Percentiles rank a stretch among this genome's conserved stretches.
phyloP scores from a whole-genome alignment of 257 asterid genomes.

The Scutellaria barbata region DNA sequence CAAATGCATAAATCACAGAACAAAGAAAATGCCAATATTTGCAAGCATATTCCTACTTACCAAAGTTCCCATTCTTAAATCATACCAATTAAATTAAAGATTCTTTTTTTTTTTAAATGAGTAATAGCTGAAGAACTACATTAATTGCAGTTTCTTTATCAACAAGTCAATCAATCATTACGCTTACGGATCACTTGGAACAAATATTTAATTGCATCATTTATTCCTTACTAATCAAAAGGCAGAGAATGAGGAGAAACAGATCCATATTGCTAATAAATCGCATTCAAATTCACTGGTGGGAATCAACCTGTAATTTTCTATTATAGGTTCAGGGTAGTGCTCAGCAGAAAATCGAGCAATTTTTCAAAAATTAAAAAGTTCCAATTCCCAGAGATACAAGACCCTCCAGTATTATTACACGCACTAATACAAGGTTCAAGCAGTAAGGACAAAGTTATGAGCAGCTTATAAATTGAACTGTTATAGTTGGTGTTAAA shows the following conservation, averaged over 20 bases:
- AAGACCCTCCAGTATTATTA: neutral
- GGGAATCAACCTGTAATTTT: neutral
- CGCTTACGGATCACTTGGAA: neutral
- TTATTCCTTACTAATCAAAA: neutral
- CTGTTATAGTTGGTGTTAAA: neutral
- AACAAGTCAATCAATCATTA: neutral
- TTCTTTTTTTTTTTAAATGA: neutral
- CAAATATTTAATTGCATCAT: no score
- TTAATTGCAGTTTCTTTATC: neutral
- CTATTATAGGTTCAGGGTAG: neutral
- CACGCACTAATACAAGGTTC: neutral
- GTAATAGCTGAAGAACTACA: neutral
- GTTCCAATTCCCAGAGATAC: neutral
- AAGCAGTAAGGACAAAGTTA: constrained; percentile 1
- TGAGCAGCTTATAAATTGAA: neutral
- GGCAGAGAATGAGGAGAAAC: neutral
- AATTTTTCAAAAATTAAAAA: neutral
- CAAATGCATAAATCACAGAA: no score
- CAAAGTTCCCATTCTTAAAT: neutral
- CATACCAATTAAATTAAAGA: neutral
- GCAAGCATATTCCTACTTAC: no score
- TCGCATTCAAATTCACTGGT: neutral
- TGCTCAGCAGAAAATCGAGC: no score
- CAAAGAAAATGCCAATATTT: neutral
- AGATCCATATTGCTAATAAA: neutral